A percentile compares a stretch with the other conserved stretches of the same genome.
phyloP scores from a whole-genome alignment of 1,284 basidiomycete species.

The Heterobasidion annosum region DNA sequence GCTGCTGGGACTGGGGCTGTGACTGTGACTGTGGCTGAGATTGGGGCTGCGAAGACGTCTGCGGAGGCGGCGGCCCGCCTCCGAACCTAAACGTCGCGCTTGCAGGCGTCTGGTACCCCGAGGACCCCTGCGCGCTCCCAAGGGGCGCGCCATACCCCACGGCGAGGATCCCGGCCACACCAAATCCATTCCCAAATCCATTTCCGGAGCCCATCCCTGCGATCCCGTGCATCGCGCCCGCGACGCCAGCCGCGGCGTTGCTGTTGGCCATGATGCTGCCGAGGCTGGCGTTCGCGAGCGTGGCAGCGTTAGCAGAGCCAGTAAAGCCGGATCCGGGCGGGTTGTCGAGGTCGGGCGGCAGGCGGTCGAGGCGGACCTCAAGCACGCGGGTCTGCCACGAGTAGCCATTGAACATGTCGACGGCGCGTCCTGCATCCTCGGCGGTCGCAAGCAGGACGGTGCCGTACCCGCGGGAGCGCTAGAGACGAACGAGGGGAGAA shows the following conservation, averaged over 20 bases:
- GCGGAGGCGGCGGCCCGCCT: neutral
- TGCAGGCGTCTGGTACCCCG: neutral
- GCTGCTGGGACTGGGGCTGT: no score
- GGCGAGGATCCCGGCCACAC: neutral
- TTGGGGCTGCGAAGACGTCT: neutral
- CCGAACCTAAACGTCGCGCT: neutral
- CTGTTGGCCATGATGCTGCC: constrained; percentile 1
- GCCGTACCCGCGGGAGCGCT: constrained; percentile 77
- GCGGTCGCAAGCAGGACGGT: constrained; percentile 82
- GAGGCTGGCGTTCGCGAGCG: neutral
- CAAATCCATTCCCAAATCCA: no score
- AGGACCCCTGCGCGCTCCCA: neutral
- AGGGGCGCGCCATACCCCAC: no score
- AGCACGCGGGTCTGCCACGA: constrained; percentile 88
- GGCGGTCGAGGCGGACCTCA: constrained; percentile 80
- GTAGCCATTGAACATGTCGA: constrained; percentile 84
- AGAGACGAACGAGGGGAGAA: neutral
- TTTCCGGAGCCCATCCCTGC: no score
- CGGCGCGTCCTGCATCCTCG: constrained; percentile 79
- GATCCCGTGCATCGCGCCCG: no score
- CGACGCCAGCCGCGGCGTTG: neutral
- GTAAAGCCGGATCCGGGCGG: neutral
- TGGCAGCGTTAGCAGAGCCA: no score
- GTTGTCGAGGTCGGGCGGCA: constrained; percentile 43
- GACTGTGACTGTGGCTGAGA: no score